phyloP scores from a whole-genome alignment of 495 filamentous ascomycete genomes.

The Penicillium antarcticum region DNA sequence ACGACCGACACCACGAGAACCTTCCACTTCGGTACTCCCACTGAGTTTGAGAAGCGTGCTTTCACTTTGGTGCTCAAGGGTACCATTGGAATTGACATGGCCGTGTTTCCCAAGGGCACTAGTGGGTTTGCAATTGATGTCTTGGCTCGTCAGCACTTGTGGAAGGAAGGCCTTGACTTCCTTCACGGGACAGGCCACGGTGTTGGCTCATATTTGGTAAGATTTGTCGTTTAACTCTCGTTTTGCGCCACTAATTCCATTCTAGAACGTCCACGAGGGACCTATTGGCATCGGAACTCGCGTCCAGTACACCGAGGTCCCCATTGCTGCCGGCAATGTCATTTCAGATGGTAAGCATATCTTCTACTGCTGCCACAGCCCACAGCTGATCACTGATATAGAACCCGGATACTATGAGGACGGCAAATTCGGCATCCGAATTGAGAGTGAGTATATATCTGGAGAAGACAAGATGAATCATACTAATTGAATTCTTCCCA shows the following conservation, averaged over 20 bases:
- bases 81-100: conserved; percentile 84
- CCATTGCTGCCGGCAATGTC: conserved; percentile 87
- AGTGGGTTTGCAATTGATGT: conserved; percentile 89
- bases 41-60: conserved; percentile 79
- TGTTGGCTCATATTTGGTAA: conserved; percentile 79
- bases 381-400: conserved; percentile 24
- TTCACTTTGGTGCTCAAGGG: conserved; percentile 97
- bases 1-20: conserved; percentile 97
- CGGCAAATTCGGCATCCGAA: conserved; percentile 94
- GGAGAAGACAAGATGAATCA: background rate
- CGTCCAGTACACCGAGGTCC: conserved; percentile 86
- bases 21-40: conserved; percentile 85
- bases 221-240: background rate
- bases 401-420: conserved; percentile 99
- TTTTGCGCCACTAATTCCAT: conserved; percentile 10
- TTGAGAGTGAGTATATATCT: conserved; percentile 65
- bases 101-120: conserved; percentile 91
- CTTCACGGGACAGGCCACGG: conserved; percentile 97
- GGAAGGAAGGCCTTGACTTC: conserved; percentile 91
- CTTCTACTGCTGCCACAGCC: background rate
- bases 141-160: conserved; percentile 86
- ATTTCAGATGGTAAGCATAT: conserved; percentile 67
- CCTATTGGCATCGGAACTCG: conserved; percentile 95
- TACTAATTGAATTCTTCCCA: conserved; percentile 23
- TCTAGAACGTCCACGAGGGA: conserved; percentile 91